Evolutionary conservation across 1,284 basidiomycete species (phyloP).

Genomic region (Chondrostereum purpureum): DNA sequence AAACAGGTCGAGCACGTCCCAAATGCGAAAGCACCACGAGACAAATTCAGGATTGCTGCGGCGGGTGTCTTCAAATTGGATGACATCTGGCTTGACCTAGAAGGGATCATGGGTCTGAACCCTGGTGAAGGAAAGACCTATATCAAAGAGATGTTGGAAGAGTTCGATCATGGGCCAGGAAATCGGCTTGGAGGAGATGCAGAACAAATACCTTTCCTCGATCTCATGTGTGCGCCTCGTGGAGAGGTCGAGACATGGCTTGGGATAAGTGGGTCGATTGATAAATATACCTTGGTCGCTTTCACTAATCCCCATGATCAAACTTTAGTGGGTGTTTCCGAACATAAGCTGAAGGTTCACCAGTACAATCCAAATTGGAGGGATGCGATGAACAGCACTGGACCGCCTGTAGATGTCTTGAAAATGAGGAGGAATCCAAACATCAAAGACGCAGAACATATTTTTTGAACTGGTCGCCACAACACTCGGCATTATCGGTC

Average conservation of each 20-base stretch:
- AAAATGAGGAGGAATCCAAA: not conserved
- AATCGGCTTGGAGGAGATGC: not conserved
- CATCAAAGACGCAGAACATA: not conserved
- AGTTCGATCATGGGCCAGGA: not conserved
- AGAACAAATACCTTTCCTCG: not conserved
- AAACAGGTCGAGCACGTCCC: constrained; percentile 17
- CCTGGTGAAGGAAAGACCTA: constrained; percentile 15
- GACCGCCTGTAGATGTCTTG: not conserved
- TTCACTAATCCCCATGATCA: not conserved
- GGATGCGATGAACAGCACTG: not conserved
- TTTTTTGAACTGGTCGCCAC: not conserved
- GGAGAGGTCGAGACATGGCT: not conserved
- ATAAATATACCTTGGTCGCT: too few relatives aligned
- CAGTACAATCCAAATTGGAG: constrained; percentile 1
- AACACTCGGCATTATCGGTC: too few relatives aligned
- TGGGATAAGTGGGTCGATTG: not conserved
- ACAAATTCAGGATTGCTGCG: constrained; percentile 15
- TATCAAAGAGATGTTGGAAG: constrained; percentile 9
- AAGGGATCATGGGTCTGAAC: constrained; percentile 14
- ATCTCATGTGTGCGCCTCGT: not conserved
- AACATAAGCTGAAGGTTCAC: not conserved
- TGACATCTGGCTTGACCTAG: constrained; percentile 15
- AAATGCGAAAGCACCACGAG: constrained; percentile 12
- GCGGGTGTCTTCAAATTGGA: constrained; percentile 17
- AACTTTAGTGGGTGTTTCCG: not conserved